Base-by-base conservation (phyloP, 2,329 filamentous ascomycete genomes). In the Botrytis byssoidea region DNA sequence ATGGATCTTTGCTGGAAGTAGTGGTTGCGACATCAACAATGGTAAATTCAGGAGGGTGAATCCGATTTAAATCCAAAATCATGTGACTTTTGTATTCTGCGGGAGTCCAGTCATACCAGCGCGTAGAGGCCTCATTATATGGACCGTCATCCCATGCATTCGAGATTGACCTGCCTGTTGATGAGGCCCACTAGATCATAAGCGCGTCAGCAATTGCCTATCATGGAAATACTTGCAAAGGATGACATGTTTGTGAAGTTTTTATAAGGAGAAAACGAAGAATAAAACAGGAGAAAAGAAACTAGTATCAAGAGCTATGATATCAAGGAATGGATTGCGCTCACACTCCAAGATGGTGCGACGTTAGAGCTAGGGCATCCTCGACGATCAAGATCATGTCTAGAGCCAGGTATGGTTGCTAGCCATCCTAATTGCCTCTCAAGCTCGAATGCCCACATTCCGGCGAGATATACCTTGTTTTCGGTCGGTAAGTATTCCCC, bases 321-420 rank as follows among this genome's bases (percentile, higher is more conserved):
- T 22, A 14, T 60, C 20, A 60, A 60, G 35, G 20, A 60, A 60
- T 12, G 3, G 5, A 60, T 60, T 37, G 22, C 22, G 5, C 59
- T 60, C 59, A 37, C 59, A 32, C 66, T 69, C 66, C 66, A 55
- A 69, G 66, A 69, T n/a, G 66, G 64, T 20, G 64, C 64, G 4
- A 66, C 64, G 8, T 48, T 44, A n/a, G 35, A 44, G 40, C 22
- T 29, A 14, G 64, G 64, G 16, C n/a, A 35, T 16, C 22, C 64
- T 22, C 64, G 64, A 42, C 44, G 40, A 44, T 66, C 44, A 20
- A 44, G 29, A 35, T 32, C n/a, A n/a, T 20, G 12, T 29, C 3
- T 20, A 29, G 37, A 22, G 8, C 29, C 40, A 5, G 42, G 37
- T 18, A 2, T 7, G 18, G 40, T 44, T 46, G 64, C n/a, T 44